These are phyloP conservation scores for Achaetomium macrosporum DNA, from an alignment of 2,329 filamentous ascomycete species.

Conservation along the genomic window DNA sequence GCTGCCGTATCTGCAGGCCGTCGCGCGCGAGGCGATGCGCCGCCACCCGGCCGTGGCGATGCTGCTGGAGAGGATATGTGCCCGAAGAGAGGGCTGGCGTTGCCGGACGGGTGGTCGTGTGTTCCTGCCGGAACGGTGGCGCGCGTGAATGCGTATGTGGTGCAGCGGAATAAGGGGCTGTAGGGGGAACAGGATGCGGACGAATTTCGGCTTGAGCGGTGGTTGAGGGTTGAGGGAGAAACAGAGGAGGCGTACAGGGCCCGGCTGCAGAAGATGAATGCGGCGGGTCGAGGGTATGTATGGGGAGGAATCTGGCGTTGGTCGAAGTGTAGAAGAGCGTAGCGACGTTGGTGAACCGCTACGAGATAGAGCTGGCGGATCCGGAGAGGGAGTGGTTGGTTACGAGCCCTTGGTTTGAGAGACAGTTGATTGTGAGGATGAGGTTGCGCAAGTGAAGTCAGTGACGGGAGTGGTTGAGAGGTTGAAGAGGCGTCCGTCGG, in stretches of 20 bases:
- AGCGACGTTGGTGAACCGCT: constrained; percentile 41
- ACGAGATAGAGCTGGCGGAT: constrained; percentile 20
- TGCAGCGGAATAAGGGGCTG: constrained; percentile 31
- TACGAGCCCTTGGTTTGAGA: constrained; percentile 11
- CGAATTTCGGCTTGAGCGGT: constrained; percentile 41
- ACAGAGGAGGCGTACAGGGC: constrained; percentile 8
- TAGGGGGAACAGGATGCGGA: constrained; percentile 41
- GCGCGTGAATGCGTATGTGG: constrained; percentile 34
- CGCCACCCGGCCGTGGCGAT: constrained; percentile 34
- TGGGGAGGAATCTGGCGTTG: constrained; percentile 31
- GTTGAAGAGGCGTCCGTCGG: too few relatives aligned
- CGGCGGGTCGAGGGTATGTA: constrained; percentile 30
- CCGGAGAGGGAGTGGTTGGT: constrained; percentile 14
- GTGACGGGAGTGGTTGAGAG: too few relatives aligned
- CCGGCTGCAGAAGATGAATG: constrained; percentile 33
- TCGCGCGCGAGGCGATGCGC: constrained; percentile 36
- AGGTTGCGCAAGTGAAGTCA: neutral
- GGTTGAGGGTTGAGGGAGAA: constrained; percentile 31
- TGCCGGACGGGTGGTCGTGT: constrained; percentile 16
- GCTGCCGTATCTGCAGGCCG: constrained; percentile 35
- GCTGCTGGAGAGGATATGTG: constrained; percentile 24
- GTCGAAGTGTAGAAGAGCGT: constrained; percentile 33
- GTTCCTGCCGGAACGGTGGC: constrained; percentile 23
- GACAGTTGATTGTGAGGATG: constrained; percentile 8
- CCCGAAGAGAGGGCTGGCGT: constrained; percentile 18